A percentile compares a stretch with the other conserved stretches of the same genome.
phyloP scores from a whole-genome alignment of 2,329 filamentous ascomycete species.

The Furcasterigmium sp. region DNA sequence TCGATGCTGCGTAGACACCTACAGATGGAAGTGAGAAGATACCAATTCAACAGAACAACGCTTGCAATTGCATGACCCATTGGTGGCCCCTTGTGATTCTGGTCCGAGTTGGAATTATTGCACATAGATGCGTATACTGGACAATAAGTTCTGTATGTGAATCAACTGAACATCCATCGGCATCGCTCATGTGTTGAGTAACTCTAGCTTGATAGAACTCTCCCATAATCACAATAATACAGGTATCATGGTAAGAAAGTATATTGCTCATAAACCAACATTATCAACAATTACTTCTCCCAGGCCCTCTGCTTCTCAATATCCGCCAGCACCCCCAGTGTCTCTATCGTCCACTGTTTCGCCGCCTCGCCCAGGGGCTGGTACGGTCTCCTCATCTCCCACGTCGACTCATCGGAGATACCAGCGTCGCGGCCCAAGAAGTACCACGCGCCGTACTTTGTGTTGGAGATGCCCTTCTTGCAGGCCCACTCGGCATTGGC shows the following conservation, averaged over 20 bases:
- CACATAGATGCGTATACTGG: too few relatives aligned
- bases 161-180: too few relatives aligned
- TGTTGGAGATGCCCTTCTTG: slow-evolving; percentile 40
- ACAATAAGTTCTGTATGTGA: too few relatives aligned
- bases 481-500: slow-evolving; percentile 45
- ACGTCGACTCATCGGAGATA: slow-evolving; percentile 25
- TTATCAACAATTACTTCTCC: slow-evolving; percentile 3
- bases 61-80: too few relatives aligned
- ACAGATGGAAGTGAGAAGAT: background rate
- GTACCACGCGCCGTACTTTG: slow-evolving; percentile 39
- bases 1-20: background rate
- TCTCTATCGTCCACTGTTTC: slow-evolving; percentile 36
- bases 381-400: slow-evolving; percentile 38
- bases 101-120: too few relatives aligned
- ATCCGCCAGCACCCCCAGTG: slow-evolving; percentile 28
- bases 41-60: too few relatives aligned
- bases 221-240: too few relatives aligned
- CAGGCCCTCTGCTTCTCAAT: slow-evolving; percentile 19
- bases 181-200: too few relatives aligned
- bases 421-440: slow-evolving; percentile 33
- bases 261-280: too few relatives aligned
- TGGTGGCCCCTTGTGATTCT: too few relatives aligned
- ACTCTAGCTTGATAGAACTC: too few relatives aligned
- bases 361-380: slow-evolving; percentile 26
- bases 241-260: too few relatives aligned